Base-by-base conservation (phyloP, 179 eudicot species). In the Vitellaria paradoxa region DNA sequence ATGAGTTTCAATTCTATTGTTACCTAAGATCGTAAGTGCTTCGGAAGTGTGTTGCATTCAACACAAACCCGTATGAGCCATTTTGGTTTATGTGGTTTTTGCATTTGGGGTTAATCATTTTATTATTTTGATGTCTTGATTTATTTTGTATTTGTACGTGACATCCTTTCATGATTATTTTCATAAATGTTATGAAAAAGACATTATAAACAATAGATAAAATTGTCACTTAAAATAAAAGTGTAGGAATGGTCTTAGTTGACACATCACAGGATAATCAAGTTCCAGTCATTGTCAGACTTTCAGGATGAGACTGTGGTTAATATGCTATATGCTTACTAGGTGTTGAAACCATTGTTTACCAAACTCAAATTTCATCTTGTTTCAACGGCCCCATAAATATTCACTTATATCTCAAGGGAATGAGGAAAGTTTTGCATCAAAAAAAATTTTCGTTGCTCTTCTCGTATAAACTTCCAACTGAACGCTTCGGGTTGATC, bases 401-500 rank as follows among this genome's bases (percentile, higher is more conserved):
- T 23, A 59, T 21, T 21, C 20, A n/a, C 24, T 68, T 42, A 42
- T 68, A 40, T 66, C 30, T 24, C 30, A 64, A 30, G 11, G 21
- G 49, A 21, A 65, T 23, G 26, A 10, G 30, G 53, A 71, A 55
- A 65, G 60, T 45, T 70, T 78, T 72, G 74, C 63, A 37, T 52
- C 65, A 37, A 46, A 77, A 67, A 59, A 52, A 45, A 63, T 37
- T 47, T 46, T 63, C 7, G 64, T 61, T 72, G 73, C 72, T 68
- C 20, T 61, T 79, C 80, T 76, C 66, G 80, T 67, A 68, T 68
- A 60, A 74, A 78, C 73, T 83, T 80, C 77, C 83, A 78, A 79
- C 75, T 82, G 76, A 26, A 75, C 61, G 40, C 82, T 76, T 81
- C 86, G 90, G 98, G 86, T 81, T 73, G 86, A 84, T 72, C 80